These are phyloP conservation scores for Collariella sp. DNA, from an alignment of 495 filamentous ascomycete genomes.

Conservation along the genomic window DNA sequence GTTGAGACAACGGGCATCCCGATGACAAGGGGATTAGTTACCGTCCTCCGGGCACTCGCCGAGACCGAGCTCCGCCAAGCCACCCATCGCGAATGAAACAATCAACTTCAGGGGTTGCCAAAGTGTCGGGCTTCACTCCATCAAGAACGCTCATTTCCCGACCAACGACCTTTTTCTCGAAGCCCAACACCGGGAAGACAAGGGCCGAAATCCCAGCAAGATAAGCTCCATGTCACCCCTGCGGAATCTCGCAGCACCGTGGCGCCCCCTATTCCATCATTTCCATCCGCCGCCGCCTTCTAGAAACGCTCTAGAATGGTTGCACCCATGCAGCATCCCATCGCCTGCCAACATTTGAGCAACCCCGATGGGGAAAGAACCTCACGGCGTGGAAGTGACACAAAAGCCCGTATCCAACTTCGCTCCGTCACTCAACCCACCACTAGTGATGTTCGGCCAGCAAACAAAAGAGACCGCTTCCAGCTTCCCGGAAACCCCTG, in stretches of 20 bases:
- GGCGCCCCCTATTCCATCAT: conserved; percentile 4
- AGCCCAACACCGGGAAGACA: background rate
- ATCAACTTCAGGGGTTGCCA: background rate
- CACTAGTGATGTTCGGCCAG: no score
- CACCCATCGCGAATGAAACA: background rate
- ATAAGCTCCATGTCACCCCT: background rate
- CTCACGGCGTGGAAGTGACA: background rate
- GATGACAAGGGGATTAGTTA: no score
- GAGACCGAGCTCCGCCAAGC: background rate
- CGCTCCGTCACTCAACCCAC: background rate
- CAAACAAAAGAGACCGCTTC: no score
- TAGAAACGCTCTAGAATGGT: conserved; percentile 1
- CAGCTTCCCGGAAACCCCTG: no score
- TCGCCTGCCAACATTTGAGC: background rate
- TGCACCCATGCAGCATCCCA: background rate
- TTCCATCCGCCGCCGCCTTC: background rate
- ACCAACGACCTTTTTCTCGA: background rate
- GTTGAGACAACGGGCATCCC: no score
- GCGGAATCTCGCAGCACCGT: background rate
- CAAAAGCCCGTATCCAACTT: background rate
- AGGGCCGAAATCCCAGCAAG: background rate
- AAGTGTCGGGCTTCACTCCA: background rate
- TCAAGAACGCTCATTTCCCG: conserved; percentile 2
- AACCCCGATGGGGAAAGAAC: background rate
- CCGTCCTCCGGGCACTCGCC: no score